Evolutionary conservation across 306 rosid genomes (phyloP).

Genomic region (Prinsepia uniflora): DNA sequence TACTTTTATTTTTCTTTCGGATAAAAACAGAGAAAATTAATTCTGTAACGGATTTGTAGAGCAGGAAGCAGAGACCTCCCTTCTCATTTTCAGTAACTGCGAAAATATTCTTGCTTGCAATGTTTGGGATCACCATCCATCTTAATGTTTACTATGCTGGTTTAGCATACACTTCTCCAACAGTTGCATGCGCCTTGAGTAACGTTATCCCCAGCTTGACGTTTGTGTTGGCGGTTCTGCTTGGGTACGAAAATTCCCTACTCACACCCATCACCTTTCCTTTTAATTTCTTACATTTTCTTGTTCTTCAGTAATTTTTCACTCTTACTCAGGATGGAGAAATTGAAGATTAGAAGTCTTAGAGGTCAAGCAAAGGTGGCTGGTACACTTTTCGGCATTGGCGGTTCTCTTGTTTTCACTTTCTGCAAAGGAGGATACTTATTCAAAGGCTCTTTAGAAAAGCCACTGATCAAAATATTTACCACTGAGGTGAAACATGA

Average conservation of each 20-base stretch:
- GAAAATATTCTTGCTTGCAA: neutral
- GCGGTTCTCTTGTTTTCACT: constrained; percentile 34
- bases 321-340: constrained; percentile 32
- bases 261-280: too few species aligned
- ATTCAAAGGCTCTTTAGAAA: constrained; percentile 16
- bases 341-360: constrained; percentile 28
- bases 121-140: neutral
- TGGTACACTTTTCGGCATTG: constrained; percentile 34
- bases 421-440: constrained; percentile 36
- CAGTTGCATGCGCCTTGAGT: too few species aligned
- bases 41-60: neutral
- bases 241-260: too few species aligned
- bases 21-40: neutral
- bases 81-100: neutral
- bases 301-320: neutral
- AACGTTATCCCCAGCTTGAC: too few species aligned
- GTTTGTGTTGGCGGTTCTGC: too few species aligned
- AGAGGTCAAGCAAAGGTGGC: constrained; percentile 35
- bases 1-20: neutral
- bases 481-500: constrained; percentile 13
- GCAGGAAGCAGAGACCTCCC: neutral
- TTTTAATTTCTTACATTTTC: too few species aligned
- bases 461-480: constrained; percentile 21
- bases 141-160: neutral
- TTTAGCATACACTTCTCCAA: neutral